Conservation (phyloP, 306 rosid species). For the Castanea sativa region DNA sequence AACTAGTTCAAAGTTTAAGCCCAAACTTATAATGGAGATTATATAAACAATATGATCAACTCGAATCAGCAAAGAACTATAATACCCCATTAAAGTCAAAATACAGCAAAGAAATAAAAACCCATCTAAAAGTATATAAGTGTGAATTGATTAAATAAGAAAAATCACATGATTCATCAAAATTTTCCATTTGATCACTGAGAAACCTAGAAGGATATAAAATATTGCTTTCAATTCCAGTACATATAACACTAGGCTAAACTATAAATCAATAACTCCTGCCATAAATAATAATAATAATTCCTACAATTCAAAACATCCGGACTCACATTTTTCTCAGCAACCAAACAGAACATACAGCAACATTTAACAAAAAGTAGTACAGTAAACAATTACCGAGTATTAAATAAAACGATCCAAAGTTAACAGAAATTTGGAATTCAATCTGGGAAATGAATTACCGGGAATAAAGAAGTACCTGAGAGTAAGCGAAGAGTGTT, state of each 20-base stretch:
- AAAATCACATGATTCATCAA: background rate
- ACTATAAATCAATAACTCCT: background rate
- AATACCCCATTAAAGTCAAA: background rate
- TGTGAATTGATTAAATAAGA: background rate
- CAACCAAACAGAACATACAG: conserved; percentile 10
- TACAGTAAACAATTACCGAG: background rate
- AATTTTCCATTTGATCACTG: background rate
- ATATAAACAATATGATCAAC: background rate
- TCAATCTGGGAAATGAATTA: too few species aligned
- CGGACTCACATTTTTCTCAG: background rate
- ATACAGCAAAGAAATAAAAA: background rate
- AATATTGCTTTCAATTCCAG: background rate
- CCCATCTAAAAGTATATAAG: background rate
- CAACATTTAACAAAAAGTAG: background rate
- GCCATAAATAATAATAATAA: background rate
- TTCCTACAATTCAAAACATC: background rate
- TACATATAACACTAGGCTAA: background rate
- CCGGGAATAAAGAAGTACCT: background rate
- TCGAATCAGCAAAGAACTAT: background rate
- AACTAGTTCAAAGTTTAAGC: background rate
- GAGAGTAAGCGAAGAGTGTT: background rate
- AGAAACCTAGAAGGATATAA: background rate
- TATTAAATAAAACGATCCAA: background rate
- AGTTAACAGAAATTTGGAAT: too few species aligned
- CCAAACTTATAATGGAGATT: background rate